phyloP scores from a whole-genome alignment of 352 stramenopile genomes.

The Hyphochytrium catenoides region DNA sequence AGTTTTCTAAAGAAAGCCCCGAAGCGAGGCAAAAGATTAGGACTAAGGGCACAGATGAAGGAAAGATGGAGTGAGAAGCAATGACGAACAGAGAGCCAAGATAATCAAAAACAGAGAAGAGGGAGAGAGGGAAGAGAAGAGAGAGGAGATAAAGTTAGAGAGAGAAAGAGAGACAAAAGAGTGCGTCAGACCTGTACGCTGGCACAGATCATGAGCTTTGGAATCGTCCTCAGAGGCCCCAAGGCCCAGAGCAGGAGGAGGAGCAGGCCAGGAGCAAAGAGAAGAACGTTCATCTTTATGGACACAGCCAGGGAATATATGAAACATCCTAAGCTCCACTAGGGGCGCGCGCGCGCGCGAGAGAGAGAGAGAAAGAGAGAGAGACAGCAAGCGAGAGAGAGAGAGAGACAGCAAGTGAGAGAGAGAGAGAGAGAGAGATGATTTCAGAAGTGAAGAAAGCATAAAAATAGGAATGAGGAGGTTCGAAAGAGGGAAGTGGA shows the following conservation, averaged over 20 bases:
- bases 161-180: background rate
- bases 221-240: constrained; percentile 39
- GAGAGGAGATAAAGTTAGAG: background rate
- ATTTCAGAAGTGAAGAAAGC: constrained; percentile 24
- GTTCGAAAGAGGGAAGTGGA: too few species aligned
- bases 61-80: too few species aligned
- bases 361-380: too few species aligned
- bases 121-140: background rate
- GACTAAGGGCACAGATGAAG: too few species aligned
- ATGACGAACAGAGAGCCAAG: too few species aligned
- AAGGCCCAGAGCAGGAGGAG: constrained; percentile 79
- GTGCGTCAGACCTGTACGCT: constrained; percentile 31
- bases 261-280: constrained; percentile 88
- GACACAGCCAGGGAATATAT: constrained; percentile 87
- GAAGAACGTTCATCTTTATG: constrained; percentile 98
- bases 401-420: too few species aligned
- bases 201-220: constrained; percentile 71
- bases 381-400: too few species aligned
- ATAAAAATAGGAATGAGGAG: too few species aligned
- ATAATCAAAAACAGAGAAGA: constrained; percentile 1
- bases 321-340: constrained; percentile 64
- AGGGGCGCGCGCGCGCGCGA: constrained; percentile 31
- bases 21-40: too few species aligned
- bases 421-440: constrained; percentile 1
- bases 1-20: too few species aligned